Base-by-base conservation (phyloP, 345 rosid species). In the Euphorbia peplus region DNA sequence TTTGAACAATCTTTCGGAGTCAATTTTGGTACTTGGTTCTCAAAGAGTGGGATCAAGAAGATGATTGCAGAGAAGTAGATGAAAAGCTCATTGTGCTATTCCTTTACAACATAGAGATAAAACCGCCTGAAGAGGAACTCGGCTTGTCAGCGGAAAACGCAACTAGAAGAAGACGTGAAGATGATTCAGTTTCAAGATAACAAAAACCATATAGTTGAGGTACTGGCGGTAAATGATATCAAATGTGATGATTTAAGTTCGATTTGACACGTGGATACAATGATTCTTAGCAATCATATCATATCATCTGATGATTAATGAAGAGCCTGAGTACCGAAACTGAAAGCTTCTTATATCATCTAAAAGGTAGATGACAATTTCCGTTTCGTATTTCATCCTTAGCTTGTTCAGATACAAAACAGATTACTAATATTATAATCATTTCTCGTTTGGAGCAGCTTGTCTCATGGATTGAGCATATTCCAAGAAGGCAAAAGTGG, bases 281-380 rank as follows among this genome's bases (percentile, higher is more conserved):
- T 88, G 81, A 74, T 83, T 68, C 74, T 95, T 35, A 75, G 93
- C 79, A 84, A 84, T 75, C 84, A 88, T 74, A 48, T 83, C 97
- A 12, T 81, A 83, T 78, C 98, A 95, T 78, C 82, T 95, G 78
- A 87, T 84, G 86, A 73, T 83, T 66, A 83, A 80, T 65, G 83
- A 83, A 82, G 86, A 85, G 68, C 97, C 92, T 0, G 98, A 92
- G 74, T 95, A 95, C 76, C 78, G 95, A 72, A 90, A 95, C 66
- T 98, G 99, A 52, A 95, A 90, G 85, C 97, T 95, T 68, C 84
- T 92, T 61, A 92, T 95, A 80, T 87, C 99, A 69, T 85, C 96
- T 62, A 68, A 85, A 79, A 91, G 98, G 98, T 87, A 70, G 60
- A 19, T 58, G 29, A 29, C 46, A 11, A 35, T 10, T 62, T 62